Evolutionary conservation across 164 flowering plant species (phyloP), one percentile per base, ranked within the genome.

Genomic region (Vitis labrusca): DNA sequence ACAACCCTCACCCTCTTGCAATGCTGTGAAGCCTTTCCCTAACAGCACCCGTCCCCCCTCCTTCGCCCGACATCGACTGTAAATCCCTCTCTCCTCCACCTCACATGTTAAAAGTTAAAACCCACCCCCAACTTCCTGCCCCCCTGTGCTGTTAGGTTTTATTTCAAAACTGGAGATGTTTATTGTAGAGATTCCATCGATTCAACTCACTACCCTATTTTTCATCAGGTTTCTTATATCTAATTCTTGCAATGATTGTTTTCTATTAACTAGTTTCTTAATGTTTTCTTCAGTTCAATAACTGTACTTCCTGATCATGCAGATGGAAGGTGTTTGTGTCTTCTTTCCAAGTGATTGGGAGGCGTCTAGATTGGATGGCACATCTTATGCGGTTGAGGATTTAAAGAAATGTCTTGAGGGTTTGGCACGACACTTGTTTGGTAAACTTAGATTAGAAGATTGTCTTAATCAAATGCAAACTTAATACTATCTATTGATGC

Each of bases 191-290:
- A 32, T 32, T 32, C 37, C 37, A 32, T 32, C 2, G 89, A 88
- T 71, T 78, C 91, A 48, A 88, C 91, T 71, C 91, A 88, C 64
- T 88, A 88, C 69, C 91, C 91, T 32, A 86, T 88, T 48, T 88
- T 88, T 75, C 91, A 88, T 77, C 91, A 88, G 91, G 91, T 88
- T 55, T 61, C 52, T 53, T n/a, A 14, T 64, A 3, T n/a, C 10
- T 32, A 29, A 56, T 30, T 64, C 10, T 50, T 12, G 8, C 14
- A 66, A 19, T 59, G 50, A 59, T 57, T 12, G 7, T 49, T 32
- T 32, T 63, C 8, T 61, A 5, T 23, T 8, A 10, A 60, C 16
- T 48, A 11, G 57, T 50, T 54, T 54, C 11, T 49, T 51, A 11
- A 49, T 2, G 14, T 19, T 19, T 19, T 19, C 23, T 19, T 19